Percentiles rank a stretch among this genome's conserved stretches.
These are phyloP conservation scores for Fusarium sp. DNA, from an alignment of 2,329 filamentous ascomycete genomes.

Conservation along the genomic window DNA sequence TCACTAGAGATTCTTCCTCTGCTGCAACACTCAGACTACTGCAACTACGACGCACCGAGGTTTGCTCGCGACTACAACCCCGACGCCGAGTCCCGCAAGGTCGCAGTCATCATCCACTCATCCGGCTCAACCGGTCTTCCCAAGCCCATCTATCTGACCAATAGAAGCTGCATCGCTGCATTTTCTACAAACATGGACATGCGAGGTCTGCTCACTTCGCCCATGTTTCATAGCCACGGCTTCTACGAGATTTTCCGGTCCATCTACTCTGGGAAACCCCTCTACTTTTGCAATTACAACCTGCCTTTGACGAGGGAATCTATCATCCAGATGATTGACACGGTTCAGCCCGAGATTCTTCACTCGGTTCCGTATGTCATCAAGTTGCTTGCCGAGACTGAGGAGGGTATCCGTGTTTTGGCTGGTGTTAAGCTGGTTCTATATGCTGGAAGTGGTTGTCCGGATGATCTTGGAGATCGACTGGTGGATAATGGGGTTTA, in stretches of 20 bases:
- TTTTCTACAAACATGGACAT: conserved; percentile 55
- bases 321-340: conserved; percentile 57
- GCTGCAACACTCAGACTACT: conserved; percentile 13
- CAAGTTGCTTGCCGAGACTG: conserved; percentile 70
- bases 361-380: conserved; percentile 73
- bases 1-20: conserved; percentile 27
- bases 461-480: conserved; percentile 68
- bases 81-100: conserved; percentile 27
- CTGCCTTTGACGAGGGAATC: conserved; percentile 66
- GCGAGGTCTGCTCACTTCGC: conserved; percentile 65
- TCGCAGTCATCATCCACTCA: conserved; percentile 48
- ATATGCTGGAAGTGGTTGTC: conserved; percentile 69
- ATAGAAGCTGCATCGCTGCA: conserved; percentile 62
- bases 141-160: conserved; percentile 71
- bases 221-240: conserved; percentile 71
- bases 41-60: conserved; percentile 16
- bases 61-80: conserved; percentile 32
- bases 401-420: conserved; percentile 63
- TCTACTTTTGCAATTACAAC: conserved; percentile 65
- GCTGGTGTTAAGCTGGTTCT: conserved; percentile 63
- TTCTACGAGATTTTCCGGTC: conserved; percentile 66
- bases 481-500: conserved; percentile 66
- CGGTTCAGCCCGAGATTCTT: conserved; percentile 60
- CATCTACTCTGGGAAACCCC: conserved; percentile 61
- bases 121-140: conserved; percentile 70